These are phyloP conservation scores for Phaeophleospora eucalypticola DNA, from an alignment of 2,329 filamentous ascomycete species.

Conservation along the genomic window DNA sequence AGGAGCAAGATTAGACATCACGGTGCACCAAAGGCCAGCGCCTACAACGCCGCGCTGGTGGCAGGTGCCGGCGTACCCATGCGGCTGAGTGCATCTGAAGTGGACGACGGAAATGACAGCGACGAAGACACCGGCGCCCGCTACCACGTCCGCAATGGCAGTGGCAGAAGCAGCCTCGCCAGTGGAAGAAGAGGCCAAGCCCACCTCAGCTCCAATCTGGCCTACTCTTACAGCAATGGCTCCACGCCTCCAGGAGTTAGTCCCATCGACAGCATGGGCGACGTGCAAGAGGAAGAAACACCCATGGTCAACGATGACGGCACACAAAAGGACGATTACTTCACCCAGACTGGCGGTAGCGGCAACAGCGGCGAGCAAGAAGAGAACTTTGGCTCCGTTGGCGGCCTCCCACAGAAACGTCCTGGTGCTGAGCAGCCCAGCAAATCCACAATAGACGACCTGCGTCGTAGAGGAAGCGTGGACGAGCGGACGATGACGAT, in stretches of 20 bases:
- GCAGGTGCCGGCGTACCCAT: slow-evolving; percentile 80
- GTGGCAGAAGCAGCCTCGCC: slow-evolving; percentile 63
- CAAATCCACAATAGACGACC: slow-evolving; percentile 66
- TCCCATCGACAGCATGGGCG: slow-evolving; percentile 38
- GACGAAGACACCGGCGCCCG: slow-evolving; percentile 59
- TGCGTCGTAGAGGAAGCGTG: slow-evolving; percentile 73
- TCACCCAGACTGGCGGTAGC: slow-evolving; percentile 37
- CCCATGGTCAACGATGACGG: slow-evolving; percentile 39
- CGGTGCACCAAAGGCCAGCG: slow-evolving; percentile 71
- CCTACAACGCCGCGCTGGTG: slow-evolving; percentile 73
- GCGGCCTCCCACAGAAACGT: slow-evolving; percentile 46
- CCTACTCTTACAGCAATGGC: slow-evolving; percentile 44
- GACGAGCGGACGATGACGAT: slow-evolving; percentile 78
- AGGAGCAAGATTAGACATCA: slow-evolving; percentile 86
- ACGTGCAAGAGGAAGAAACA: slow-evolving; percentile 43
- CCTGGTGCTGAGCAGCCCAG: slow-evolving; percentile 40
- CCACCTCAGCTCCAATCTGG: slow-evolving; percentile 12
- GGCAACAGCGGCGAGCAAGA: slow-evolving; percentile 47
- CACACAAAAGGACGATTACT: slow-evolving; percentile 38
- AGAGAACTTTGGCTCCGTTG: slow-evolving; percentile 53
- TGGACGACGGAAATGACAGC: slow-evolving; percentile 75
- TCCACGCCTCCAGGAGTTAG: slow-evolving; percentile 50
- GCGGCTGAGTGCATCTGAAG: slow-evolving; percentile 89
- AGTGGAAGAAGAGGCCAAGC: slow-evolving; percentile 42
- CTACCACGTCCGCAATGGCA: slow-evolving; percentile 67